Evolutionary conservation across 768 basidiomycete genomes (phyloP).

Genomic region (Serpula lacrymans): DNA sequence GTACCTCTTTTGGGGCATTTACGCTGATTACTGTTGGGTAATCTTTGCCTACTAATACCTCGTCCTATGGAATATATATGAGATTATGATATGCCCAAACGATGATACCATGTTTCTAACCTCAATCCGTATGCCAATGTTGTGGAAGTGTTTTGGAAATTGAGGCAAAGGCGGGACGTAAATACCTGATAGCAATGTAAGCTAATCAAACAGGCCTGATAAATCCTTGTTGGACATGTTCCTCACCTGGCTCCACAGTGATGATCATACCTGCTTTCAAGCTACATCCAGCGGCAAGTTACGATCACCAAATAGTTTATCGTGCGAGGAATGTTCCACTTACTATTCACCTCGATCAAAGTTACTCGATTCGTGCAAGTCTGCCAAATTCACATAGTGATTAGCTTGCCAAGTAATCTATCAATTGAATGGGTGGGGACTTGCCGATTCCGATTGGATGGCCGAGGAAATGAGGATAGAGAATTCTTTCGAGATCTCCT

Average conservation of each 20-base stretch:
- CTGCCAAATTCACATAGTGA: no score
- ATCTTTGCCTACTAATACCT: slow-evolving; percentile 64
- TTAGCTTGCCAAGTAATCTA: no score
- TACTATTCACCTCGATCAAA: slow-evolving; percentile 54
- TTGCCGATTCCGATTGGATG: slow-evolving; percentile 90
- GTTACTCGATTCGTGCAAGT: slow-evolving; percentile 82
- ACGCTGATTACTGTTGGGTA: slow-evolving; percentile 63
- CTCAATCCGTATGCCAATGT: slow-evolving; percentile 91
- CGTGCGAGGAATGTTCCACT: slow-evolving; percentile 19
- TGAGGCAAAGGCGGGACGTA: slow-evolving; percentile 80
- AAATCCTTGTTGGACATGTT: no score
- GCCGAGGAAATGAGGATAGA: slow-evolving; percentile 92
- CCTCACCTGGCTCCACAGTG: slow-evolving; percentile 81
- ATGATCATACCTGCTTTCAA: slow-evolving; percentile 85
- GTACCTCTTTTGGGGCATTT: slow-evolving; percentile 82
- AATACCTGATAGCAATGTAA: slow-evolving; percentile 61
- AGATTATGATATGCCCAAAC: slow-evolving; percentile 3
- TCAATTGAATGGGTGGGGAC: slow-evolving; percentile 16
- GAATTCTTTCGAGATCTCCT: slow-evolving; percentile 59
- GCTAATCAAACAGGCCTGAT: no score
- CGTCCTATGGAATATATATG: slow-evolving; percentile 45
- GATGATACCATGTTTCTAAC: slow-evolving; percentile 29
- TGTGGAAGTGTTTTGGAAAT: slow-evolving; percentile 88
- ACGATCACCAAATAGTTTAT: slow-evolving; percentile 4
- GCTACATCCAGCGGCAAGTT: slow-evolving; percentile 32